These are phyloP conservation scores for Trichoderma afroharzianum DNA, from an alignment of 2,329 filamentous ascomycete genomes.

Conservation along the genomic window DNA sequence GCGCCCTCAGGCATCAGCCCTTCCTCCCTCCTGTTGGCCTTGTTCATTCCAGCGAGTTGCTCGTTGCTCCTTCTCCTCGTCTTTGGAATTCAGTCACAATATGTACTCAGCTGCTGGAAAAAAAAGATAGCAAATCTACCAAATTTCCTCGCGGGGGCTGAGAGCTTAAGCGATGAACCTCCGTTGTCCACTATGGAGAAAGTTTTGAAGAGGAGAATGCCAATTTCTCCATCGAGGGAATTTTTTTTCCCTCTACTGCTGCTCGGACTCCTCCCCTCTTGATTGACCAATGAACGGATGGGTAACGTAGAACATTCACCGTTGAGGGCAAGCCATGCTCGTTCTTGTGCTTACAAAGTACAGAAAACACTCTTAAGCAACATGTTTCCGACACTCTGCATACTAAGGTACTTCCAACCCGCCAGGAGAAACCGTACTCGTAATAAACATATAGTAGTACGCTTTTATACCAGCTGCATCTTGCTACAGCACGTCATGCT, in stretches of 20 bases:
- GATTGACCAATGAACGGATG: conserved; percentile 15
- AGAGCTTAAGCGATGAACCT: neutral
- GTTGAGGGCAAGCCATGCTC: conserved; percentile 1
- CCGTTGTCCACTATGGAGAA: neutral
- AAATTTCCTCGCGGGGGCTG: neutral
- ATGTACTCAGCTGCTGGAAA: neutral
- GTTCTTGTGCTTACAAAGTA: conserved; percentile 8
- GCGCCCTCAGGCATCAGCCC: neutral
- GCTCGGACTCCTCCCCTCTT: neutral
- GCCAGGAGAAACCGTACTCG: neutral
- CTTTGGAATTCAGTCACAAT: neutral
- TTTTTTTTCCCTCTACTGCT: neutral
- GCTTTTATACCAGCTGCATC: neutral
- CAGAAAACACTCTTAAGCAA: neutral
- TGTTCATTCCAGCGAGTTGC: neutral
- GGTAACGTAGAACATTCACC: conserved; percentile 1
- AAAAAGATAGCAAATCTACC: neutral
- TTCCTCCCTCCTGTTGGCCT: neutral
- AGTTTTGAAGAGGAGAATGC: neutral
- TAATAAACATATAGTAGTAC: neutral
- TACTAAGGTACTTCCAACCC: neutral
- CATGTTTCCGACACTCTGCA: neutral
- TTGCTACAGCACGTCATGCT: neutral
- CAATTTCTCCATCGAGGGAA: conserved; percentile 6
- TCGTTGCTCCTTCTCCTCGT: neutral